These are phyloP conservation scores for Dactylellina drechsleri DNA, from an alignment of 2,329 filamentous ascomycete species.

Conservation along the genomic window DNA sequence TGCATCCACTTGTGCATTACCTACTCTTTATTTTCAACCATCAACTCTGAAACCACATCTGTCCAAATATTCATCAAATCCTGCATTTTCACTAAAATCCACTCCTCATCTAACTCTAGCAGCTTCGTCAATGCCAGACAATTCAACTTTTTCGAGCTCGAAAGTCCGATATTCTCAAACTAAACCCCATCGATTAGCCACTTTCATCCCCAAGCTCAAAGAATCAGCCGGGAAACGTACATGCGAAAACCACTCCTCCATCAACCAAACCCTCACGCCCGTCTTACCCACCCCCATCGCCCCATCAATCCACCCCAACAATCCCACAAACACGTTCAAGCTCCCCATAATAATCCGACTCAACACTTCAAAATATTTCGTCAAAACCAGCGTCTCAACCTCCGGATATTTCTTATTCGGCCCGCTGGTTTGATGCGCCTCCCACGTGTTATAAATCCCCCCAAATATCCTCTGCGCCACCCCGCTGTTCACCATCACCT, in stretches of 20 bases:
- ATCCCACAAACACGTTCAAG: slow-evolving; percentile 73
- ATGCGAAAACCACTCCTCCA: slow-evolving; percentile 65
- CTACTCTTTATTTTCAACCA: slow-evolving; percentile 69
- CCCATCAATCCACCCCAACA: slow-evolving; percentile 55
- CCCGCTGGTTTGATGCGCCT: slow-evolving; percentile 82
- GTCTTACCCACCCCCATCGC: slow-evolving; percentile 58
- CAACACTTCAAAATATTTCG: slow-evolving; percentile 85
- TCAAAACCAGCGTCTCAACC: slow-evolving; percentile 79
- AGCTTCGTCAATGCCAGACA: slow-evolving; percentile 77
- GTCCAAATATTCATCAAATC: slow-evolving; percentile 81
- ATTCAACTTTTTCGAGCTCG: slow-evolving; percentile 70
- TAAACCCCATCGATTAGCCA: slow-evolving; percentile 10
- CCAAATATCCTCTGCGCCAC: slow-evolving; percentile 73
- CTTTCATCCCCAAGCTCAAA: not conserved
- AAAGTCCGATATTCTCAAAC: slow-evolving; percentile 58
- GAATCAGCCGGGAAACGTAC: slow-evolving; percentile 44
- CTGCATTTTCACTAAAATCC: slow-evolving; percentile 73
- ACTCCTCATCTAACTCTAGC: slow-evolving; percentile 71
- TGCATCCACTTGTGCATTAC: slow-evolving; percentile 60
- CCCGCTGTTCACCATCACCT: slow-evolving; percentile 72
- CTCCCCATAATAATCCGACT: slow-evolving; percentile 74
- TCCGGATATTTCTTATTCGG: slow-evolving; percentile 76
- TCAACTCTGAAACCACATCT: slow-evolving; percentile 73
- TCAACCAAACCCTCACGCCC: slow-evolving; percentile 63
- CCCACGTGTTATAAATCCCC: slow-evolving; percentile 74